Evolutionary conservation across 1,284 basidiomycete genomes (phyloP).

Genomic region (Ceratobasidium sp.): DNA sequence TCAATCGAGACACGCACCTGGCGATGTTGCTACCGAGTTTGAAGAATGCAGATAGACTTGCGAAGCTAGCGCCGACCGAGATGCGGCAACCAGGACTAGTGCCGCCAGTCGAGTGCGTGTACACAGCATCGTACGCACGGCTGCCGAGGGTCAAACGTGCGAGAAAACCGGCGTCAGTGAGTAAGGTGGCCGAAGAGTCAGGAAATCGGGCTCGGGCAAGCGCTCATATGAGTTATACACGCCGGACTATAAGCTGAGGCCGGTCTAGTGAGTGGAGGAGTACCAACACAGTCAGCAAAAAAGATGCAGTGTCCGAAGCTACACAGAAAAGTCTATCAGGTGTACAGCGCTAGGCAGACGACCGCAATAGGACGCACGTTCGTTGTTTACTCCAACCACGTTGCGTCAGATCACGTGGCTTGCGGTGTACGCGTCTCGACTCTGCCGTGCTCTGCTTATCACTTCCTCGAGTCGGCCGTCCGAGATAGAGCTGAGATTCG

Average conservation of each 20-base stretch:
- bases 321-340: conserved; percentile 7
- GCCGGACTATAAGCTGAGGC: conserved; percentile 7
- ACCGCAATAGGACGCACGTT: conserved; percentile 11
- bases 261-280: conserved; percentile 5
- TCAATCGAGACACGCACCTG: conserved; percentile 29
- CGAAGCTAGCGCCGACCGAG: conserved; percentile 36
- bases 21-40: not conserved
- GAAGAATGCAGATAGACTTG: conserved; percentile 30
- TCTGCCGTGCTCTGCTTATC: conserved; percentile 12
- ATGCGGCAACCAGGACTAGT: conserved; percentile 9
- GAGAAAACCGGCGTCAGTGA: conserved; percentile 3
- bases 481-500: not conserved
- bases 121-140: not conserved
- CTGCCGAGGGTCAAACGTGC: conserved; percentile 2
- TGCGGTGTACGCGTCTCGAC: not conserved
- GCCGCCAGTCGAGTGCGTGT: conserved; percentile 10
- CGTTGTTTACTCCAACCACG: conserved; percentile 17
- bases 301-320: conserved; percentile 13
- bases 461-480: conserved; percentile 11
- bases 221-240: conserved; percentile 35
- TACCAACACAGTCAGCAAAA: not conserved
- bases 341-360: not conserved
- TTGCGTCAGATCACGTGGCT: conserved; percentile 14
- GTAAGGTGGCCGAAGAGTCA: conserved; percentile 28
- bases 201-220: not conserved